A percentile compares a stretch with the other conserved stretches of the same genome.
Conservation (phyloP, 2,329 filamentous ascomycete genomes). For the Stagonosporopsis rhizophila region DNA sequence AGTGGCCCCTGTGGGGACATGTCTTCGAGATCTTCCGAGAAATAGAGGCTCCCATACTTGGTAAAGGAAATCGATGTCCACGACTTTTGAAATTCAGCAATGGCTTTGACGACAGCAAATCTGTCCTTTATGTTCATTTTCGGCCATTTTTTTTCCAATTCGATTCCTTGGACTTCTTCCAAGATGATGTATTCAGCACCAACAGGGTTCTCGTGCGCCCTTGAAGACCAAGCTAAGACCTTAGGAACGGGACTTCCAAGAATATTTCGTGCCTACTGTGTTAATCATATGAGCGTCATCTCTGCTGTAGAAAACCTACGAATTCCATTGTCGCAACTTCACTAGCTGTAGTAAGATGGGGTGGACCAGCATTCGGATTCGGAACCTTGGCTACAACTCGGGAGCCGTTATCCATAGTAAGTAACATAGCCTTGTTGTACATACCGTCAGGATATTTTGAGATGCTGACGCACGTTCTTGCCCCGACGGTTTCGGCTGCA, state of each 20-base stretch:
- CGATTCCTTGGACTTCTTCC: conserved; percentile 39
- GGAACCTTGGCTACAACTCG: conserved; percentile 49
- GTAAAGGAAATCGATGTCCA: conserved; percentile 43
- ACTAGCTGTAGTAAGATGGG: conserved; percentile 47
- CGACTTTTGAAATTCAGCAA: conserved; percentile 40
- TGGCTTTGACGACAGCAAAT: conserved; percentile 34
- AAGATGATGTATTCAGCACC: conserved; percentile 47
- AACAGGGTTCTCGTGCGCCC: conserved; percentile 32
- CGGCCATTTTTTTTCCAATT: conserved; percentile 41
- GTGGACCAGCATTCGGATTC: conserved; percentile 45
- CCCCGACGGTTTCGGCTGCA: conserved; percentile 35
- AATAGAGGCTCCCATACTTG: conserved; percentile 40
- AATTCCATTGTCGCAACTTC: conserved; percentile 51
- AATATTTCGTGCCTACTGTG: conserved; percentile 34
- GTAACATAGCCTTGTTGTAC: conserved; percentile 45
- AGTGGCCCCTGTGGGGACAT: neutral
- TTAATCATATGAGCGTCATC: conserved; percentile 8
- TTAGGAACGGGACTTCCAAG: conserved; percentile 43
- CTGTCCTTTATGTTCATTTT: conserved; percentile 33
- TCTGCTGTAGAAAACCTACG: conserved; percentile 21
- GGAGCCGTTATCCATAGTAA: conserved; percentile 47
- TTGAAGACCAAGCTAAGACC: conserved; percentile 46
- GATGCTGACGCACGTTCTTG: conserved; percentile 34
- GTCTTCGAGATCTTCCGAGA: conserved; percentile 38
- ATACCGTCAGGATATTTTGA: conserved; percentile 44